phyloP scores from a whole-genome alignment of 106 monocot species.

The Dendrobium catenatum region DNA sequence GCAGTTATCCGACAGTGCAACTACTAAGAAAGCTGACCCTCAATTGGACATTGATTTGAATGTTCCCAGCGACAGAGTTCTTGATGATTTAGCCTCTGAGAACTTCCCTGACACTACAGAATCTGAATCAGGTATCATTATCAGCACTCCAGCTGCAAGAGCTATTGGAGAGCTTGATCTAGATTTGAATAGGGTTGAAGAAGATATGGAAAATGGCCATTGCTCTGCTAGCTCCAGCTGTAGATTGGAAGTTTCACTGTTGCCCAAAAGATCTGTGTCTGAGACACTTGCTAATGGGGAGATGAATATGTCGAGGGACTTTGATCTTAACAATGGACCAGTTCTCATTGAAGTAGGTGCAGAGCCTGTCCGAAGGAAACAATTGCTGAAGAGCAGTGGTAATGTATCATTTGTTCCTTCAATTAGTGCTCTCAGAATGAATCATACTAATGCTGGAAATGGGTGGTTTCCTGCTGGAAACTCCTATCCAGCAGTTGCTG shows the following conservation, averaged over 20 bases:
- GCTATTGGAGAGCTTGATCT: slow-evolving; percentile 50
- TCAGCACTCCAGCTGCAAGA: slow-evolving; percentile 9
- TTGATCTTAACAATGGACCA: slow-evolving; percentile 79
- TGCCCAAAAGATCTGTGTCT: slow-evolving; percentile 23
- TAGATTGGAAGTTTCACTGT: slow-evolving; percentile 28
- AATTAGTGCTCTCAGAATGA: slow-evolving; percentile 37
- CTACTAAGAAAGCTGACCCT: slow-evolving; percentile 29
- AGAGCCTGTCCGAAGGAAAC: slow-evolving; percentile 25
- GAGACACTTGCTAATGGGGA: slow-evolving; percentile 16
- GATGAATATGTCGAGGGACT: slow-evolving; percentile 32
- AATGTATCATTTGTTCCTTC: slow-evolving; percentile 39
- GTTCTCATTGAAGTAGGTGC: slow-evolving; percentile 35
- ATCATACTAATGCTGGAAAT: slow-evolving; percentile 40
- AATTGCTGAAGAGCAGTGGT: slow-evolving; percentile 21
- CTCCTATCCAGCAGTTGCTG: slow-evolving; percentile 43
- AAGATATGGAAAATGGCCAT: slow-evolving; percentile 28
- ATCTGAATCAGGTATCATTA: slow-evolving; percentile 19
- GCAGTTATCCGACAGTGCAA: slow-evolving; percentile 18
- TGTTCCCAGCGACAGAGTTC: slow-evolving; percentile 41
- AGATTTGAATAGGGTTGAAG: slow-evolving; percentile 61
- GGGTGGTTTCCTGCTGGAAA: slow-evolving; percentile 49
- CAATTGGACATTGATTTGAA: slow-evolving; percentile 62
- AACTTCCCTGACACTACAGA: slow-evolving; percentile 29
- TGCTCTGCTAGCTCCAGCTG: slow-evolving; percentile 15
- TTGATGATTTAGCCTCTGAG: slow-evolving; percentile 40